A percentile compares a stretch with the other conserved stretches of the same genome.
These are phyloP conservation scores for Mucor circinelloides DNA, from an alignment of 371 early-diverging fungal species.

Conservation along the genomic window DNA sequence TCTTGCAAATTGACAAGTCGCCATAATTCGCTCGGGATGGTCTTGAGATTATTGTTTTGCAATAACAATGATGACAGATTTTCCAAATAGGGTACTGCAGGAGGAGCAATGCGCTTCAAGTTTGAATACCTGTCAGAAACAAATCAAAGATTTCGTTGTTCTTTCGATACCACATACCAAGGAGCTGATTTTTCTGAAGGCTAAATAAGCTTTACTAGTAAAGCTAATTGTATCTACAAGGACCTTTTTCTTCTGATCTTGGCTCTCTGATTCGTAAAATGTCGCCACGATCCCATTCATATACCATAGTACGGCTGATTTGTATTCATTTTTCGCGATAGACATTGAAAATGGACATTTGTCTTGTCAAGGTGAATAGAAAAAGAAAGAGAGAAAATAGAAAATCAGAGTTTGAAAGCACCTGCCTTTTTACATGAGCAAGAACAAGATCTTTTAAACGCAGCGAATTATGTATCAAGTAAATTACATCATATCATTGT, in stretches of 20 bases:
- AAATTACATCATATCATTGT: no score
- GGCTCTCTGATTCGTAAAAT: slow-evolving; percentile 18
- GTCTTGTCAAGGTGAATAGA: not conserved
- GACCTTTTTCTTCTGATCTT: slow-evolving; percentile 17
- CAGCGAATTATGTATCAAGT: not conserved
- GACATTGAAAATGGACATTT: slow-evolving; percentile 7
- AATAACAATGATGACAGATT: slow-evolving; percentile 82
- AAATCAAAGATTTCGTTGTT: not conserved
- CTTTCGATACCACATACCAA: slow-evolving; percentile 23
- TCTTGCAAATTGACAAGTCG: slow-evolving; percentile 65
- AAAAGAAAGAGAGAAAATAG: not conserved
- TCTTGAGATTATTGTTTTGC: slow-evolving; percentile 84
- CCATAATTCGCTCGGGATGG: slow-evolving; percentile 75
- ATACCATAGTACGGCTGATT: slow-evolving; percentile 32
- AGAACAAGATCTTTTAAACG: not conserved
- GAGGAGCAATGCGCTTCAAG: slow-evolving; percentile 37
- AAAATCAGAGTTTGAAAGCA: not conserved
- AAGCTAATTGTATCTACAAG: slow-evolving; percentile 26
- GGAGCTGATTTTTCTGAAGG: slow-evolving; percentile 23
- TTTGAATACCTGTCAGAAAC: no score
- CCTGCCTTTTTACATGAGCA: not conserved
- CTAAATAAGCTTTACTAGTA: slow-evolving; percentile 27
- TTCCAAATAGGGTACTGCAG: slow-evolving; percentile 40
- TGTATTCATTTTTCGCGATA: slow-evolving; percentile 10
- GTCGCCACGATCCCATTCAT: slow-evolving; percentile 33